phyloP scores from a whole-genome alignment of 2,329 filamentous ascomycete genomes.

The Colletotrichum eremochloae region DNA sequence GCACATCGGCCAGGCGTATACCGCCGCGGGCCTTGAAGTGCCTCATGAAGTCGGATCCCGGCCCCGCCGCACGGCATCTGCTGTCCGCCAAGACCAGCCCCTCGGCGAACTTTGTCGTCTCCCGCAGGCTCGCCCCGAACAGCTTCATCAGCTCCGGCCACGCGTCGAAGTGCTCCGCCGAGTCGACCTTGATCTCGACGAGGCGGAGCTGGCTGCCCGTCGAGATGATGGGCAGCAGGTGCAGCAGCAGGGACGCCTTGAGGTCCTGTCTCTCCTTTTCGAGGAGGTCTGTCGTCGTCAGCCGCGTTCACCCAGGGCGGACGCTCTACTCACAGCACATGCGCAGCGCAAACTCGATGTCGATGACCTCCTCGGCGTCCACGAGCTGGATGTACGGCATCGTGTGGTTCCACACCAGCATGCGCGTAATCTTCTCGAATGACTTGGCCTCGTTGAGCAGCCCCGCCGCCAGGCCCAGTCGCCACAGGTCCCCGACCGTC shows the following conservation, averaged over 20 bases:
- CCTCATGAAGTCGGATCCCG: conserved; percentile 38
- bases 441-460: conserved; percentile 36
- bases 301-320: neutral
- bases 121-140: conserved; percentile 38
- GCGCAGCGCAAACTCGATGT: conserved; percentile 39
- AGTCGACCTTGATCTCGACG: conserved; percentile 42
- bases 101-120: conserved; percentile 38
- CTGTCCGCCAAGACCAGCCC: conserved; percentile 34
- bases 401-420: conserved; percentile 38
- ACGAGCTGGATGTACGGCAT: conserved; percentile 39
- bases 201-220: conserved; percentile 39
- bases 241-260: conserved; percentile 40
- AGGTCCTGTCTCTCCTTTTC: conserved; percentile 41
- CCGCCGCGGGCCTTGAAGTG: conserved; percentile 37
- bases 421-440: conserved; percentile 39
- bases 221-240: conserved; percentile 38
- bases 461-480: conserved; percentile 36
- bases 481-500: conserved; percentile 40
- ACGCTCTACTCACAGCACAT: conserved; percentile 38
- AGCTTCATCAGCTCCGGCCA: conserved; percentile 41
- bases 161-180: conserved; percentile 40
- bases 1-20: conserved; percentile 34
- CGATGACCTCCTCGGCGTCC: conserved; percentile 37
- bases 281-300: conserved; percentile 33
- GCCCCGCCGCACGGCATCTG: conserved; percentile 34